Evolutionary conservation across 371 early-diverging fungal species (phyloP), one percentile per base, ranked within the genome.

Genomic region (Mucor racemosus): DNA sequence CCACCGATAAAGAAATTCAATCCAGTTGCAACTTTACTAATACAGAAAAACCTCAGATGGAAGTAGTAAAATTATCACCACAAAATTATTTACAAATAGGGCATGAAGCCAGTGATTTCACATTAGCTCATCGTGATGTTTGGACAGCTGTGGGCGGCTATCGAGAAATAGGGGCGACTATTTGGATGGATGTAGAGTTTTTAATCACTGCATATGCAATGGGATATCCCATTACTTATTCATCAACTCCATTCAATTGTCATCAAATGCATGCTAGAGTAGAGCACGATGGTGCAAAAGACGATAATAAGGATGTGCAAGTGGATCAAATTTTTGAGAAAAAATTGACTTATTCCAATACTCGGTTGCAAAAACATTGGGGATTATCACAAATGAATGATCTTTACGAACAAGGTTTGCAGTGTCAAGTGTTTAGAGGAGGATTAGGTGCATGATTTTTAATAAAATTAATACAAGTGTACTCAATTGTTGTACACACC

Each of bases 91-190:
- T 57, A n/a, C 34, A 10, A 9, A 36, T 57, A 7, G 57, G 57
- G 9, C 38, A 57, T 38, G 36, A 57, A 38, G 57, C 57, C 7
- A 57, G 57, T 10, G 38, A 38, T 17, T 57, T 57, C 19, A 36
- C 38, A 4, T 19, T 57, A 1, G 57, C 57, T n/a, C 57, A 38
- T 8, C 36, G 38, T 35, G 57, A 57, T 35, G 57, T 57, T 7
- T 57, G 57, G 57, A 38, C 19, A 9, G n/a, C 57, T 15, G 57
- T n/a, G n/a, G n/a, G n/a, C n/a, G n/a, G n/a, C n/a, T n/a, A n/a
- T n/a, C n/a, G n/a, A n/a, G n/a, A n/a, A n/a, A n/a, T n/a, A n/a
- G n/a, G n/a, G n/a, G n/a, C n/a, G n/a, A n/a, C n/a, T n/a, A n/a
- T 57, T 7, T 57, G 57, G 57, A 38, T 35, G 3, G n/a, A 36